Conservation (phyloP, 1,139 yeast species). For the Taiozyma sp. region DNA sequence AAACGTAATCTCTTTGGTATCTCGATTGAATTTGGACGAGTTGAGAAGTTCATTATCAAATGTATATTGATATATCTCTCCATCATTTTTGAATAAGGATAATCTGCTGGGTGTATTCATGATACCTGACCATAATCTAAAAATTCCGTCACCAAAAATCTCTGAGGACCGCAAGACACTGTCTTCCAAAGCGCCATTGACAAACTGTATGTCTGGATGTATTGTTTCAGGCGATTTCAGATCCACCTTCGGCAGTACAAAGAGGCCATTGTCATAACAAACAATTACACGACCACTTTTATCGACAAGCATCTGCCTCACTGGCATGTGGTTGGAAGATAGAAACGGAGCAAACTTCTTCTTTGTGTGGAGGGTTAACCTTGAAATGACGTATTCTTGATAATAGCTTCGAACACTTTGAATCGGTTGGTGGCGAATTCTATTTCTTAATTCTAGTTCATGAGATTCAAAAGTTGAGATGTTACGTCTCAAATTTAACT, state of each 20-base stretch:
- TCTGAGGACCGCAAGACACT: background rate
- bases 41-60: slow-evolving; percentile 5
- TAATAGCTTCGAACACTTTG: background rate
- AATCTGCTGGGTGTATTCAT: slow-evolving; percentile 17
- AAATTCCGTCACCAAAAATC: background rate
- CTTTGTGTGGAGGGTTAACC: background rate
- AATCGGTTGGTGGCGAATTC: background rate
- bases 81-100: slow-evolving; percentile 5
- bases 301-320: background rate
- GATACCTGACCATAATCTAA: slow-evolving; percentile 18
- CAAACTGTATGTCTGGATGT: background rate
- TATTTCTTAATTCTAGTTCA: background rate
- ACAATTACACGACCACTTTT: background rate
- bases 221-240: background rate
- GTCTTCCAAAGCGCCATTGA: background rate
- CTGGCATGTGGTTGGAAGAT: background rate
- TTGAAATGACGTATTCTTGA: background rate
- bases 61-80: slow-evolving; percentile 1
- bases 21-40: background rate
- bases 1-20: background rate
- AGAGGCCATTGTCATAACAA: background rate
- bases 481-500: background rate
- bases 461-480: background rate
- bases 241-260: background rate
- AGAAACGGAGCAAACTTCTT: background rate